Evolutionary conservation across 139 green algal species (phyloP), one percentile per base, ranked within the genome.

Genomic region (Eudorina sp.): DNA sequence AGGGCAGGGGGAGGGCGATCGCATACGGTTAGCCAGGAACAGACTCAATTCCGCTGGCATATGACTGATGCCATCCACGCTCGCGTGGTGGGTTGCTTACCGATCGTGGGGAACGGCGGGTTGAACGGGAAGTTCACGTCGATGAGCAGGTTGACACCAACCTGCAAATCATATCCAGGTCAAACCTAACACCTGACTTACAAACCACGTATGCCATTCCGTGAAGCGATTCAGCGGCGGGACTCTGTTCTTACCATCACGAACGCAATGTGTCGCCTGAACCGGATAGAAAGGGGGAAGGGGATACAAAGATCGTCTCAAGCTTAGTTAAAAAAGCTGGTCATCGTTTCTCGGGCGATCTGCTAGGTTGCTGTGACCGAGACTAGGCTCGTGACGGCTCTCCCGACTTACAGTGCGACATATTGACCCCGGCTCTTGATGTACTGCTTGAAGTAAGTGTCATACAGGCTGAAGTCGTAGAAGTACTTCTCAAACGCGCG

Each of bases 71-170:
- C n/a, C n/a, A n/a, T n/a, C n/a, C n/a, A n/a, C n/a, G n/a, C n/a
- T n/a, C n/a, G n/a, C n/a, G n/a, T n/a, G n/a, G n/a, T n/a, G n/a
- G n/a, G n/a, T n/a, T 11, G 70, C 89, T 86, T 41, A 92, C 90
- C 90, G 64, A 93, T 93, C 62, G 90, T 93, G 23, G 90, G 90
- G 88, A 93, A 93, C 21, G 90, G 80, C n/a, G 90, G 90, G 73
- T 90, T 93, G 88, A 93, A 93, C 21, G 90, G 90, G 87, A 93
- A 93, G 87, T 91, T 91, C 83, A 89, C 74, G 70, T 93, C 83
- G 66, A 93, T 93, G 29, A 93, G 84, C 43, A 88, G 68, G 83
- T 88, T 88, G 25, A 88, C 51, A 36, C 83, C 83, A 8, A 88
- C 80, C 88, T 91, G 60, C 55, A 36, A 6, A 46, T 36, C 62